These are phyloP conservation scores for Debaryomyces subglobosus DNA, from an alignment of 1,139 yeast species.

Conservation along the genomic window DNA sequence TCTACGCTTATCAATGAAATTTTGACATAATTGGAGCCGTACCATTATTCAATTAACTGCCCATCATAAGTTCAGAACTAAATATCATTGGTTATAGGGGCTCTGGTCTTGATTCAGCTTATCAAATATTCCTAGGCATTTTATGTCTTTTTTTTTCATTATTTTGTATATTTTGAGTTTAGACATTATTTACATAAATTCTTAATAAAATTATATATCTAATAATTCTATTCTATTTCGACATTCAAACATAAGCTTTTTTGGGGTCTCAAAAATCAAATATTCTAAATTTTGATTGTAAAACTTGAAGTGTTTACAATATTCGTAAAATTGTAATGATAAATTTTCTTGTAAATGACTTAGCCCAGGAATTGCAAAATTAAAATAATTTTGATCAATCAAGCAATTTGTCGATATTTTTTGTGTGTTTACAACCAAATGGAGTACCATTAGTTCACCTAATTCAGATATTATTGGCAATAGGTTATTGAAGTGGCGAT, in stretches of 20 bases:
- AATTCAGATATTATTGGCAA: slow-evolving; percentile 6
- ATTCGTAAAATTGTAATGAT: background rate
- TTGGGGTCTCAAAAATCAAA: background rate
- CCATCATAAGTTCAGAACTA: background rate
- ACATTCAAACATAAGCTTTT: background rate
- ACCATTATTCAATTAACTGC: background rate
- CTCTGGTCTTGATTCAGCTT: background rate
- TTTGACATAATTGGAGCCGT: background rate
- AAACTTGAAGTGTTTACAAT: background rate
- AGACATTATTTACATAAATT: background rate
- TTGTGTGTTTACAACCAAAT: background rate
- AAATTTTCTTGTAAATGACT: background rate
- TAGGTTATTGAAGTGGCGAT: slow-evolving; percentile 8
- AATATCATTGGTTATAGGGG: background rate
- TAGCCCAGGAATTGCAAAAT: slow-evolving; percentile 5
- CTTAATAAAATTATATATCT: background rate
- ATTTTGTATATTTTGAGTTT: background rate
- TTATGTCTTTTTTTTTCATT: background rate
- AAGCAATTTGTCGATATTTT: slow-evolving; percentile 4
- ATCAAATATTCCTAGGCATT: background rate
- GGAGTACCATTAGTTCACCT: background rate
- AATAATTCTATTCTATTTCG: background rate
- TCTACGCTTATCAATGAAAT: background rate
- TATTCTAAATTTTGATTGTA: background rate
- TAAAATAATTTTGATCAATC: slow-evolving; percentile 11